Evolutionary conservation across 139 green algal species (phyloP), one percentile per base, ranked within the genome.

Genomic region (Tetraselmis striata): DNA sequence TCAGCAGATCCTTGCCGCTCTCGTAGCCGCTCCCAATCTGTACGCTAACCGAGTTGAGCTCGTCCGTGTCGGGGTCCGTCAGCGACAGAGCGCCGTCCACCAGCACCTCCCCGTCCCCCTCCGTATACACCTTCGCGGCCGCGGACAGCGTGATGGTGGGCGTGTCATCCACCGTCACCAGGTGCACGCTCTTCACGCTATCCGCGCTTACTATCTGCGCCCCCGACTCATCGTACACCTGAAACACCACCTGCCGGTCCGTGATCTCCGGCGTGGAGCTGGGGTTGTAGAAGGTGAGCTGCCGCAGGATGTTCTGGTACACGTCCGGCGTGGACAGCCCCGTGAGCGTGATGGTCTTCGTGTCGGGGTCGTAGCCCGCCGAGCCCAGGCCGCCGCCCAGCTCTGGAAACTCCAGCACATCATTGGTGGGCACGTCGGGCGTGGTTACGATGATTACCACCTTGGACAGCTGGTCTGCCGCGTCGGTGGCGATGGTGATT

Each of bases 301-400:
- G 31, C 77, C 77, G 31, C 27, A 80, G 77, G 28, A 80, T 31
- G 77, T 31, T n/a, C 77, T 80, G 77, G 29, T 59, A 80, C 27
- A 32, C 32, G 2, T 31, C 77, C 77, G 32, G 2, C 28, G 77
- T 32, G 29, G 77, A 23, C 29, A n/a, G n/a, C 24, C 77, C 77
- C 77, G 27, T 25, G 29, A 80, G 24, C 27, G 18, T 22, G 2
- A 80, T 31, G 27, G 77, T 80, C 77, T 32, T 32, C 45, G 5
- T 18, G 77, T 26, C 29, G 24, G 77, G 29, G 29, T 31, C 29
- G 77, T 59, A 80, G 29, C 2, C 27, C 18, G 28, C 31, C 2
- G 77, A 28, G 5, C 31, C 29, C 77, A 31, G 23, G 28, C 29
- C 77, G 23, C 24, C 24, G 77, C 29, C 31, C 28, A 80, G 23